phyloP scores from a whole-genome alignment of 2,329 filamentous ascomycete species.

The Byssochlamys sp. region DNA sequence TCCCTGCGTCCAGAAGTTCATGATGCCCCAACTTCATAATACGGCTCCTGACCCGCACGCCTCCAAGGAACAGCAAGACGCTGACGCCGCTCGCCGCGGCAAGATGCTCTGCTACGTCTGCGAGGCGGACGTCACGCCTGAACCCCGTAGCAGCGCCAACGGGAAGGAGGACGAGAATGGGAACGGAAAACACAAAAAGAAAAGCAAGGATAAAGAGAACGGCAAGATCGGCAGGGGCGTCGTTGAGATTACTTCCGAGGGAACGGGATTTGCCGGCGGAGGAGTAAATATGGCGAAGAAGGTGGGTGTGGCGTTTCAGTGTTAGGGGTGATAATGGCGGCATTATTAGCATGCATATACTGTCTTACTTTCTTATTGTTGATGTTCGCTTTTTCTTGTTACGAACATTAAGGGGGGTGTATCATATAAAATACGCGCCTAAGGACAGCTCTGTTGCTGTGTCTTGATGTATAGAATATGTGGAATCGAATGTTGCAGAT shows the following conservation, averaged over 20 bases:
- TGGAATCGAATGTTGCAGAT: too few relatives aligned
- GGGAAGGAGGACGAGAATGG: slow-evolving; percentile 14
- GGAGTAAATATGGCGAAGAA: slow-evolving; percentile 75
- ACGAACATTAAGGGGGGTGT: background rate
- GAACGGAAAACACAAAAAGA: slow-evolving; percentile 16
- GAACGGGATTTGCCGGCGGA: slow-evolving; percentile 85
- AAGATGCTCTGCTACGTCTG: slow-evolving; percentile 71
- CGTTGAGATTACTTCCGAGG: slow-evolving; percentile 72
- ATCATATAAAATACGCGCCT: too few relatives aligned
- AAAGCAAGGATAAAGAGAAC: slow-evolving; percentile 34
- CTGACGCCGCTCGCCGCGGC: slow-evolving; percentile 24
- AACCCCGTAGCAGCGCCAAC: slow-evolving; percentile 15
- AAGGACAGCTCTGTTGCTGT: too few relatives aligned
- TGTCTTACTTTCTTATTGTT: background rate
- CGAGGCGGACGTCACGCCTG: slow-evolving; percentile 59
- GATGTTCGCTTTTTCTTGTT: too few relatives aligned
- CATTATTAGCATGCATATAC: background rate
- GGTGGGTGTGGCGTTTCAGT: slow-evolving; percentile 71
- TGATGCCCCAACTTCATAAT: slow-evolving; percentile 44
- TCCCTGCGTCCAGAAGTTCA: slow-evolving; percentile 73
- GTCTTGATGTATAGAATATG: too few relatives aligned
- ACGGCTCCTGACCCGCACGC: slow-evolving; percentile 52
- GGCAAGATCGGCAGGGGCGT: slow-evolving; percentile 59
- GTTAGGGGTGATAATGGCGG: slow-evolving; percentile 38
- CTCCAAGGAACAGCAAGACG: slow-evolving; percentile 38